Conservation (phyloP, 1,284 basidiomycete genomes). For the Fomes fomentarius region DNA sequence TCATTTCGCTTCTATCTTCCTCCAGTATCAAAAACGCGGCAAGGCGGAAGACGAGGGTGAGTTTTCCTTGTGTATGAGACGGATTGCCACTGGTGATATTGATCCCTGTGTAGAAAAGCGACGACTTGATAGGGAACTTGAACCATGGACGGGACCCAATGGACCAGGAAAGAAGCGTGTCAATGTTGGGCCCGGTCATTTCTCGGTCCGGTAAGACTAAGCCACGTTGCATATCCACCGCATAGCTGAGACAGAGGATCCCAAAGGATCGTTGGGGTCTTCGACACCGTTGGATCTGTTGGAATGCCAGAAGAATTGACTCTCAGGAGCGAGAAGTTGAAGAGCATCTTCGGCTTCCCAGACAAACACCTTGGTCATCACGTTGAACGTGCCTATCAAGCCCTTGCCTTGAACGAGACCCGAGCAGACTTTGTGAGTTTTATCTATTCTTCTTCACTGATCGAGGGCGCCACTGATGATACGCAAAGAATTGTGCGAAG, state of each 20-base stretch:
- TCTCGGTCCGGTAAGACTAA: constrained; percentile 60
- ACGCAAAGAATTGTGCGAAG: constrained; percentile 56
- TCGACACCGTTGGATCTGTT: constrained; percentile 72
- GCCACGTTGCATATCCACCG: not conserved
- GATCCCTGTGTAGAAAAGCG: constrained; percentile 42
- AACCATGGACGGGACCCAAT: constrained; percentile 51
- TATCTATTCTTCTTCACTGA: not conserved
- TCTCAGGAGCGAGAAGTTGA: constrained; percentile 40
- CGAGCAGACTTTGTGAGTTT: constrained; percentile 64
- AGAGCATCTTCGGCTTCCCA: constrained; percentile 63
- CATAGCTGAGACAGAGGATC: not conserved
- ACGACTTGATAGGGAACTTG: constrained; percentile 45
- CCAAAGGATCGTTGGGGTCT: constrained; percentile 68
- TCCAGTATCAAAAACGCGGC: constrained; percentile 61
- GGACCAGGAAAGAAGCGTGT: constrained; percentile 58
- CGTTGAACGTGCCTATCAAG: constrained; percentile 65
- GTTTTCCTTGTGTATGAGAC: too few species aligned
- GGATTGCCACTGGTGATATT: constrained; percentile 7
- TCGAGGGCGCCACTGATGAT: too few species aligned
- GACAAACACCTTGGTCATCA: constrained; percentile 63
- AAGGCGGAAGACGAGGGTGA: constrained; percentile 48
- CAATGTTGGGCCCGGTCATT: constrained; percentile 46
- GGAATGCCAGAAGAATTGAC: constrained; percentile 69
- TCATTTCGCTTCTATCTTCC: constrained; percentile 63
- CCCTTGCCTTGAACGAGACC: constrained; percentile 66